Evolutionary conservation across 345 rosid species (phyloP).

Genomic region (Brassica juncea): DNA sequence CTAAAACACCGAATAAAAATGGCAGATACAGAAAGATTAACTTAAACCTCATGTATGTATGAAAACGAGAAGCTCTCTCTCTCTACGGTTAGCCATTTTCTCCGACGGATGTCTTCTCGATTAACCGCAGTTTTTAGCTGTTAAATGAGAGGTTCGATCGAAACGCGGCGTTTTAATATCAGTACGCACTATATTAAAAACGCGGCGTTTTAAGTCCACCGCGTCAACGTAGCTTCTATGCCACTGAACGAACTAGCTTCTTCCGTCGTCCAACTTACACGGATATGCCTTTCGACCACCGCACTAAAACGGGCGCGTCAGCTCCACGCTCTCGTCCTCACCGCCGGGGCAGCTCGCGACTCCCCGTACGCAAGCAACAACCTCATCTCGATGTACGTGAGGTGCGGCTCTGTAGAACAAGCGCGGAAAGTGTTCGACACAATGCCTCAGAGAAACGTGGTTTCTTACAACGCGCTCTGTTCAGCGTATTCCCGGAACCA

Average conservation of each 20-base stretch:
- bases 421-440: slow-evolving; percentile 55
- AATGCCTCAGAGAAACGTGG: slow-evolving; percentile 66
- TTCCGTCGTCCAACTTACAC: slow-evolving; percentile 40
- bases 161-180: neutral
- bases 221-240: slow-evolving; percentile 25
- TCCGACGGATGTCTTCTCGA: no score
- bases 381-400: slow-evolving; percentile 36
- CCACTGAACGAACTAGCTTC: slow-evolving; percentile 41
- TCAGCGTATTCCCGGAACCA: slow-evolving; percentile 65
- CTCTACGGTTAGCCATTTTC: no score
- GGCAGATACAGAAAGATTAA: slow-evolving; percentile 10
- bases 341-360: slow-evolving; percentile 30
- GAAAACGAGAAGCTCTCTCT: no score
- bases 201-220: neutral
- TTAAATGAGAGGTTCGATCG: no score
- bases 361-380: slow-evolving; percentile 67
- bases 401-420: neutral
- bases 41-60: slow-evolving; percentile 59
- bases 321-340: slow-evolving; percentile 66
- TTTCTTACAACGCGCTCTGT: slow-evolving; percentile 65
- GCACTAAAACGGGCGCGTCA: slow-evolving; percentile 53
- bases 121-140: no score
- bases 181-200: neutral
- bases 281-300: slow-evolving; percentile 55
- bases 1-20: slow-evolving; percentile 3